These are phyloP conservation scores for Pleurotus tuoliensis DNA, from an alignment of 768 basidiomycete species.

Conservation along the genomic window DNA sequence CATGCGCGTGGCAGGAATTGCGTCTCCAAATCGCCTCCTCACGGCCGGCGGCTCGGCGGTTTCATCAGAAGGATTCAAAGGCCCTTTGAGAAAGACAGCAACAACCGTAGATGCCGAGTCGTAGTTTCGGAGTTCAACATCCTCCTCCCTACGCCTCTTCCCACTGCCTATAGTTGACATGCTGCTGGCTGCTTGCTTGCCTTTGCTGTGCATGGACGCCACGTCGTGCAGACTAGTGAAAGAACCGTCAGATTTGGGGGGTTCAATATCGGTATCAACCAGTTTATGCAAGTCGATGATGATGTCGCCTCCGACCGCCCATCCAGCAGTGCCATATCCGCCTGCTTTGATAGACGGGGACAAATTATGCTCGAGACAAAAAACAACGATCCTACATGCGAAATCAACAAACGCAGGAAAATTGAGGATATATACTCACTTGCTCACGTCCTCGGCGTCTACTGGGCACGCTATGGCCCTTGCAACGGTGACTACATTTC, in stretches of 20 bases:
- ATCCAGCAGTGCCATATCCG: slow-evolving; percentile 88
- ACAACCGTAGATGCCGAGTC: slow-evolving; percentile 53
- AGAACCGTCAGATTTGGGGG: slow-evolving; percentile 46
- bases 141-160: slow-evolving; percentile 59
- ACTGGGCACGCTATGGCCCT: slow-evolving; percentile 68
- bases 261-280: slow-evolving; percentile 63
- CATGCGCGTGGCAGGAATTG: slow-evolving; percentile 1
- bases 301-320: slow-evolving; percentile 84
- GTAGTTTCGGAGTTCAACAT: slow-evolving; percentile 47
- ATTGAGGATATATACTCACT: slow-evolving; percentile 38
- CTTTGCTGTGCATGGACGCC: slow-evolving; percentile 47
- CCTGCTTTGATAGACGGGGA: slow-evolving; percentile 85
- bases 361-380: slow-evolving; percentile 68
- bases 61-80: slow-evolving; percentile 10
- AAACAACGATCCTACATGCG: slow-evolving; percentile 53
- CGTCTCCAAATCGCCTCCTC: slow-evolving; percentile 22
- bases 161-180: slow-evolving; percentile 19
- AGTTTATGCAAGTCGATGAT: slow-evolving; percentile 78
- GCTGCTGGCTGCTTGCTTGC: slow-evolving; percentile 34
- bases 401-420: neutral
- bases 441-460: slow-evolving; percentile 79
- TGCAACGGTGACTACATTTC: slow-evolving; percentile 59
- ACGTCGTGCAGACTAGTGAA: slow-evolving; percentile 63
- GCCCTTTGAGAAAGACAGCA: slow-evolving; percentile 40
- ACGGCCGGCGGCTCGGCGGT: slow-evolving; percentile 29